Percentiles rank a stretch among this genome's conserved stretches.
phyloP scores from a whole-genome alignment of 2,329 filamentous ascomycete species.

The Elsinoe necatrix region DNA sequence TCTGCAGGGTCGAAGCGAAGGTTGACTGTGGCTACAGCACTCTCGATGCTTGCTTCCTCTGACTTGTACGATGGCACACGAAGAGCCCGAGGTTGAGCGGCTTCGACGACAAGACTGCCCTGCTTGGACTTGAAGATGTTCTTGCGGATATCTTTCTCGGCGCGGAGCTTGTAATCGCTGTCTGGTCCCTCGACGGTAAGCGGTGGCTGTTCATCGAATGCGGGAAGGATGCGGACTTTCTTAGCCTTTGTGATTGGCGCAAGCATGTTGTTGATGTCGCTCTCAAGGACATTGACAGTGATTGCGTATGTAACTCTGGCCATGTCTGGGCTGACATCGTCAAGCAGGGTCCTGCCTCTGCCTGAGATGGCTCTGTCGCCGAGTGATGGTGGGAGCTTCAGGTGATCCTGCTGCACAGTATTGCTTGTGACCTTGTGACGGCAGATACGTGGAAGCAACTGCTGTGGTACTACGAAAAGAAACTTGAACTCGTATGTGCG shows the following conservation, averaged over 20 bases:
- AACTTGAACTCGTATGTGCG: slow-evolving; percentile 53
- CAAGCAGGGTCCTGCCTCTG: slow-evolving; percentile 38
- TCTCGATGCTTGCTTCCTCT: slow-evolving; percentile 34
- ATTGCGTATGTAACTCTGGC: slow-evolving; percentile 51
- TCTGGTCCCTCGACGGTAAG: slow-evolving; percentile 42
- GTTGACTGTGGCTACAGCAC: slow-evolving; percentile 48
- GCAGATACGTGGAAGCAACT: slow-evolving; percentile 52
- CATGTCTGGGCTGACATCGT: slow-evolving; percentile 58
- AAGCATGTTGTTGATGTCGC: slow-evolving; percentile 34
- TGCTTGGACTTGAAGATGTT: slow-evolving; percentile 51
- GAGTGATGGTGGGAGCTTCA: slow-evolving; percentile 52
- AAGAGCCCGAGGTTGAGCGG: slow-evolving; percentile 50
- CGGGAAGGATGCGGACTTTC: slow-evolving; percentile 53
- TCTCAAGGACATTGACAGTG: slow-evolving; percentile 28
- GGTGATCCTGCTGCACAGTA: slow-evolving; percentile 48
- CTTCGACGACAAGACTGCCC: slow-evolving; percentile 50
- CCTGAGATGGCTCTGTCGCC: slow-evolving; percentile 42
- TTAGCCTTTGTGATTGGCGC: slow-evolving; percentile 44
- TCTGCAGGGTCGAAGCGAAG: slow-evolving; percentile 54
- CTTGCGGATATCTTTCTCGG: slow-evolving; percentile 53
- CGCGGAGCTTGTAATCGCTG: slow-evolving; percentile 44
- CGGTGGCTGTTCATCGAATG: slow-evolving; percentile 52
- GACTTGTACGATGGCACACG: slow-evolving; percentile 38
- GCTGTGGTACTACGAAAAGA: slow-evolving; percentile 54
- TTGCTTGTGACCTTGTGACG: slow-evolving; percentile 44